Evolutionary conservation across 73 alveolate genomes (phyloP).

Genomic region (Stentor coeruleus): DNA sequence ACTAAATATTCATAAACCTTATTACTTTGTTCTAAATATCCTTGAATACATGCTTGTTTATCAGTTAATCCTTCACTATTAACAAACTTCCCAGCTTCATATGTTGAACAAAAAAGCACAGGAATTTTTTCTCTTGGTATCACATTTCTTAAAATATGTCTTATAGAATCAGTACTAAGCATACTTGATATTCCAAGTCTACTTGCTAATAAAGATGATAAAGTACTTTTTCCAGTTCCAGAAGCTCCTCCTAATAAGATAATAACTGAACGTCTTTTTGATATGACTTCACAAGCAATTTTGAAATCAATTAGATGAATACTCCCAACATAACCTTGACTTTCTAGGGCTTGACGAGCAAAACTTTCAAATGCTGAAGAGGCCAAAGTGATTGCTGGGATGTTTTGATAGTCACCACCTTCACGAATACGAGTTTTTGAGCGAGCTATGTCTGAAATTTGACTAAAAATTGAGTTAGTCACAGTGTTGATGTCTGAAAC

Average conservation of each 20-base stretch:
- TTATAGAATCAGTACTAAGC: constrained; percentile 66
- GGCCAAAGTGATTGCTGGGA: too few species aligned
- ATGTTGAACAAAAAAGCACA: constrained; percentile 68
- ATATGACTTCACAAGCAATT: constrained; percentile 34
- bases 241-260: constrained; percentile 75
- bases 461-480: too few species aligned
- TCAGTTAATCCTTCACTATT: constrained; percentile 39
- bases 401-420: too few species aligned
- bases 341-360: too few species aligned
- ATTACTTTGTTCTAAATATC: constrained; percentile 64
- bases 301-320: constrained; percentile 32
- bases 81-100: constrained; percentile 69
- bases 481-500: too few species aligned
- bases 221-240: constrained; percentile 82
- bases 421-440: too few species aligned
- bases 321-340: constrained; percentile 27
- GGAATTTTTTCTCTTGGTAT: constrained; percentile 69
- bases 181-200: constrained; percentile 72
- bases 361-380: too few species aligned
- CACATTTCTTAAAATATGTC: constrained; percentile 77
- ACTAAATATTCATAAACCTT: constrained; percentile 56
- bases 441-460: too few species aligned
- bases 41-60: constrained; percentile 62
- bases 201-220: constrained; percentile 64
- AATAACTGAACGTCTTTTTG: constrained; percentile 39